Conservation (phyloP, 225 moss, liverwort and hornwort genomes). For the Climacium dendroides region DNA sequence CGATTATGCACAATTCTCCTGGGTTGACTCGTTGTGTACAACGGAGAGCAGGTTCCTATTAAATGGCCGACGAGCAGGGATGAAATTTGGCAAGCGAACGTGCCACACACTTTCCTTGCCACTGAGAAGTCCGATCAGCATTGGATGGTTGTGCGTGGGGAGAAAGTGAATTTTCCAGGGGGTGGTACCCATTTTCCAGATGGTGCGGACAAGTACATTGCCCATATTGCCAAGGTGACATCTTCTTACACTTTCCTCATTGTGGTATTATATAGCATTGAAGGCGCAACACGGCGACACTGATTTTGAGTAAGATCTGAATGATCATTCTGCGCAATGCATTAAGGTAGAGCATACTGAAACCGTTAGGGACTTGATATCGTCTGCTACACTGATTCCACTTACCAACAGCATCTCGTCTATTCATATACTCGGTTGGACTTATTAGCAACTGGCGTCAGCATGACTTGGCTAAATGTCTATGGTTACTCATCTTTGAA, state of each 20-base stretch:
- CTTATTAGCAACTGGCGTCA: background rate
- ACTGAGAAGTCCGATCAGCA: constrained; percentile 87
- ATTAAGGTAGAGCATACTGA: background rate
- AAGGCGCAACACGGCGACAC: background rate
- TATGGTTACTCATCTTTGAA: background rate
- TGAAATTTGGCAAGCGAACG: constrained; percentile 87
- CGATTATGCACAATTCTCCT: background rate
- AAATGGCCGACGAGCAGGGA: constrained; percentile 85
- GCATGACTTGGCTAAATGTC: background rate
- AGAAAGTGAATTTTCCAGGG: constrained; percentile 87
- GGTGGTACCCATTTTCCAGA: constrained; percentile 93
- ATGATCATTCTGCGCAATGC: background rate
- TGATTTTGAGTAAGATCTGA: background rate
- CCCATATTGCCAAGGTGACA: constrained; percentile 72
- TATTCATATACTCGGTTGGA: background rate
- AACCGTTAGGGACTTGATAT: background rate
- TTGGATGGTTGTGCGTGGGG: constrained; percentile 76
- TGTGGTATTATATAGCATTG: background rate
- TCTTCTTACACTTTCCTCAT: background rate
- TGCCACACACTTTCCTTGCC: constrained; percentile 92
- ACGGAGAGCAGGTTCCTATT: constrained; percentile 59
- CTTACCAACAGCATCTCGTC: background rate
- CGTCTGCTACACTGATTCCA: background rate
- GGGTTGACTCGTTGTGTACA: background rate
- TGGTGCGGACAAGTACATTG: constrained; percentile 92